A percentile compares a stretch with the other conserved stretches of the same genome.
These are phyloP conservation scores for Populus hybrid DNA, from an alignment of 441 rosid species.

Conservation along the genomic window DNA sequence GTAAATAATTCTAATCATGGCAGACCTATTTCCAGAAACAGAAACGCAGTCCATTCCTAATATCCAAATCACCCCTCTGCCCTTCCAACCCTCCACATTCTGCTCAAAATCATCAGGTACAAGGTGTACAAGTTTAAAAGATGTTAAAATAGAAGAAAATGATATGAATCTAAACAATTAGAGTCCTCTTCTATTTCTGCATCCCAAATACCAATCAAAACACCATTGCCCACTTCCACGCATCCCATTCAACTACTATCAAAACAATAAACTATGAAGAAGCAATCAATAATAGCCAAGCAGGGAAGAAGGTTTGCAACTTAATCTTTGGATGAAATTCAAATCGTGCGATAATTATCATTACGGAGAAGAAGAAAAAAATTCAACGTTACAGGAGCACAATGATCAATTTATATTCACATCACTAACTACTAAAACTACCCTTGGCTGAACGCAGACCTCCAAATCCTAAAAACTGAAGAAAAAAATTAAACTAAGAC, in stretches of 20 bases:
- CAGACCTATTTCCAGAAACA: no score
- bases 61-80: no score
- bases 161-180: no score
- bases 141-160: no score
- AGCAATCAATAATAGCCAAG: neutral
- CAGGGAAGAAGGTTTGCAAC: neutral
- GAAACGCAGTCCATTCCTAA: no score
- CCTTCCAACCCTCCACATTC: no score
- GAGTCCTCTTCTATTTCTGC: no score
- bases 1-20: no score
- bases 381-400: neutral
- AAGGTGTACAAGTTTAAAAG: no score
- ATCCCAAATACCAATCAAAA: no score
- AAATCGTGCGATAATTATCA: slow-evolving; percentile 15
- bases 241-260: neutral
- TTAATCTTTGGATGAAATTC: neutral
- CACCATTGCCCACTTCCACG: no score
- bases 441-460: neutral
- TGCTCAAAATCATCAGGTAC: no score
- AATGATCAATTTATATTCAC: slow-evolving; percentile 17
- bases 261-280: neutral
- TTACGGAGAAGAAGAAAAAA: neutral
- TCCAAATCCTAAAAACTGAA: neutral
- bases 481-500: neutral
- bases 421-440: neutral